Evolutionary conservation across 2,329 filamentous ascomycete species (phyloP).

Genomic region (Hypoxylon sp.): DNA sequence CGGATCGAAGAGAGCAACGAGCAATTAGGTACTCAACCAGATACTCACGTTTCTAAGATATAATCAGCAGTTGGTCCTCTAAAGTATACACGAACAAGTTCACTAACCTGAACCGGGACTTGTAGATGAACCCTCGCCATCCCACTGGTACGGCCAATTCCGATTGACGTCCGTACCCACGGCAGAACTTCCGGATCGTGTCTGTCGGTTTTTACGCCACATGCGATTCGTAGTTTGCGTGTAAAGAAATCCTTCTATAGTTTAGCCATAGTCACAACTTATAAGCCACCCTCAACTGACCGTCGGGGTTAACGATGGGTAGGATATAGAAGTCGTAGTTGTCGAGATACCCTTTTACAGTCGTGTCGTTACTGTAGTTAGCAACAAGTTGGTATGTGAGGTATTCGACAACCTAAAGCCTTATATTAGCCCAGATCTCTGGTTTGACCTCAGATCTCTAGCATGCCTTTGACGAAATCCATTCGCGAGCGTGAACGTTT

Average conservation of each 20-base stretch:
- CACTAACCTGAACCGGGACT: slow-evolving; percentile 53
- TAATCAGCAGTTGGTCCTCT: too few relatives aligned
- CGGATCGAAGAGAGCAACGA: too few relatives aligned
- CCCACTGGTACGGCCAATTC: slow-evolving; percentile 62
- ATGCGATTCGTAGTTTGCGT: slow-evolving; percentile 58
- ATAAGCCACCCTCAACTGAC: slow-evolving; percentile 39
- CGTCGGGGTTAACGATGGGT: slow-evolving; percentile 63
- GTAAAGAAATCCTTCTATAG: slow-evolving; percentile 57
- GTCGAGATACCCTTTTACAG: slow-evolving; percentile 57
- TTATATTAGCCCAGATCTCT: slow-evolving; percentile 11
- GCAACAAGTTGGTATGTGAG: slow-evolving; percentile 57
- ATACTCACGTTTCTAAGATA: slow-evolving; percentile 41
- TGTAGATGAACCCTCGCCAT: slow-evolving; percentile 52
- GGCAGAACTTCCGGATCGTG: slow-evolving; percentile 50
- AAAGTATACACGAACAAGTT: not conserved
- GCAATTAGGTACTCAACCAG: too few relatives aligned
- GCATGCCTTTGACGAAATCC: slow-evolving; percentile 45
- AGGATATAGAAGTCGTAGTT: slow-evolving; percentile 68
- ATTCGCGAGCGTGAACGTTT: slow-evolving; percentile 49
- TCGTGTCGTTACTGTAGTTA: slow-evolving; percentile 53
- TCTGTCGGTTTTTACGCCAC: slow-evolving; percentile 63
- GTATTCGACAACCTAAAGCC: slow-evolving; percentile 54
- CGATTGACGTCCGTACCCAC: slow-evolving; percentile 61
- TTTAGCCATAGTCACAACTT: slow-evolving; percentile 11
- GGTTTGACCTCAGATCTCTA: too few relatives aligned